Percentiles rank a stretch among this genome's conserved stretches.
Evolutionary conservation across 352 stramenopile species (phyloP).

Genomic region (Pythium dissotocum): DNA sequence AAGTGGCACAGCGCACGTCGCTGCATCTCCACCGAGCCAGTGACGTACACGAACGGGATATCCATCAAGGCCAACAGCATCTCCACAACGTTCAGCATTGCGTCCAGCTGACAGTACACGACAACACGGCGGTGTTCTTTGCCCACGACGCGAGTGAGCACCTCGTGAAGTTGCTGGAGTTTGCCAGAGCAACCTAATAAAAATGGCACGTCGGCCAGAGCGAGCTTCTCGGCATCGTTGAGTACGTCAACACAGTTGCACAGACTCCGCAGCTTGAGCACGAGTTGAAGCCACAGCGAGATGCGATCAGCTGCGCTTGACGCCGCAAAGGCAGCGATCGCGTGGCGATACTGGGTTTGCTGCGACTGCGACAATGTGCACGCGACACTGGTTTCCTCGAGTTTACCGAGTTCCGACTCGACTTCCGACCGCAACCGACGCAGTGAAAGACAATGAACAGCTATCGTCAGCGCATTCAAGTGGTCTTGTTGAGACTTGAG

Average conservation of each 20-base stretch:
- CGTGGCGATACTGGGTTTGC: constrained; percentile 66
- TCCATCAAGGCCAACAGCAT: constrained; percentile 65
- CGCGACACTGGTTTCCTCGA: constrained; percentile 81
- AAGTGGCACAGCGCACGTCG: constrained; percentile 74
- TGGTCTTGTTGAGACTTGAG: constrained; percentile 44
- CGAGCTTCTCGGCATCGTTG: constrained; percentile 77
- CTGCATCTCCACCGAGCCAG: constrained; percentile 51
- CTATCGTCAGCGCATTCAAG: constrained; percentile 49
- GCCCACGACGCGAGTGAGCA: constrained; percentile 54
- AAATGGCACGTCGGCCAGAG: constrained; percentile 60
- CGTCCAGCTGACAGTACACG: constrained; percentile 75
- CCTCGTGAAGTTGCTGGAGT: constrained; percentile 47
- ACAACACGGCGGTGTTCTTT: constrained; percentile 73
- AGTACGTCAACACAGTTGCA: constrained; percentile 85
- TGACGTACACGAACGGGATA: constrained; percentile 66
- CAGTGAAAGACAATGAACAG: constrained; percentile 61
- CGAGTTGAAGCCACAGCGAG: constrained; percentile 59
- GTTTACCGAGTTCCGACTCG: constrained; percentile 73
- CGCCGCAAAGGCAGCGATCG: constrained; percentile 51
- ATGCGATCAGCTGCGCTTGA: constrained; percentile 56
- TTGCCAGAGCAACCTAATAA: constrained; percentile 67
- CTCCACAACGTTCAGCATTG: constrained; percentile 75
- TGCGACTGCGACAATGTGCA: constrained; percentile 56
- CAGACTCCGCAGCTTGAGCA: constrained; percentile 65
- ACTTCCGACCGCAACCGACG: constrained; percentile 73